Evolutionary conservation across 768 basidiomycete genomes (phyloP), one percentile per base, ranked within the genome.

Genomic region (Termitomyces sp.): DNA sequence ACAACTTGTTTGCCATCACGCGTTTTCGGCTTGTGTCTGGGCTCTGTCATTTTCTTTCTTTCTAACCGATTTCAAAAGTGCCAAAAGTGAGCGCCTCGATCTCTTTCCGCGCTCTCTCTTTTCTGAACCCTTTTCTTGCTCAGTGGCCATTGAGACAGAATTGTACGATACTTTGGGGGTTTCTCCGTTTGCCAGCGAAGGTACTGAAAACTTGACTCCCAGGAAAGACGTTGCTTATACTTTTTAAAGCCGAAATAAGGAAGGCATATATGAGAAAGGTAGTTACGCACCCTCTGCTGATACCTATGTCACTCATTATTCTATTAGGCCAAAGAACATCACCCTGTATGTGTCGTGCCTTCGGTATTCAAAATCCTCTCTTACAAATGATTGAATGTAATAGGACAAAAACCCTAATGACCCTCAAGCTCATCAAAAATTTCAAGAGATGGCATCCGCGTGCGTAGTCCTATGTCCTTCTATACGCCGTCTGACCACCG

Each of bases 221-320:
- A 49, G 22, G 24, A 49, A 43, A 28, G 21, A 47, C 46, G 28
- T 55, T 69, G 55, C 53, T 60, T 38, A 70, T 46, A 47, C 24
- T 42, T 44, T 51, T 57, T 54, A 17, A 60, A 88, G 90, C 77
- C 60, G 92, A 98, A 59, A 92, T 98, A 64, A 95, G 94, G 72
- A 91, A 90, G 66, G 94, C 94, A 15, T 98, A 98, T 68, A 87
- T 88, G 68, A 89, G 83, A 74, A 95, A 94, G 84, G 93, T 91
- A 73, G 62, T 64, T 68, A 34, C 32, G 54, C 35, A 35, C 45
- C 53, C 59, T 43, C 56, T 52, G 50, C 60, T 54, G 49, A 45
- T 56, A 59, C 43, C 53, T 41, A 53, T n/a, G 64, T 35, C 37
- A 51, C 43, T 58, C 60, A 60, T 64, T 60, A 22, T 60, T 65